Base-by-base conservation (phyloP, 1,139 yeast species). In the Suhomyces guaymorum region DNA sequence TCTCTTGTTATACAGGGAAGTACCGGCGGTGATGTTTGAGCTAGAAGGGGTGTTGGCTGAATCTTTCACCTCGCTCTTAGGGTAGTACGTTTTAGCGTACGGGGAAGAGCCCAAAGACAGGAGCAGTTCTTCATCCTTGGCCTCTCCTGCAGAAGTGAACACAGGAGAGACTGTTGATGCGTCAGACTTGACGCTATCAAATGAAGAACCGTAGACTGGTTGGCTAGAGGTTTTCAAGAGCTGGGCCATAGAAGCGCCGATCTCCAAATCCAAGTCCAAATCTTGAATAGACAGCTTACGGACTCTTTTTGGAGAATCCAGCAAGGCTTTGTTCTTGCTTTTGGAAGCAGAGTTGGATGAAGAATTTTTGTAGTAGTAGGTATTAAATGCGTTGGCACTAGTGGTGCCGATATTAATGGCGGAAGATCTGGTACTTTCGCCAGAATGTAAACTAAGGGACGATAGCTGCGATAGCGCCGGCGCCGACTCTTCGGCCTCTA, bases 221-320 rank as follows among this genome's bases (percentile, higher is more conserved):
- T 27, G 28, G n/a, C 19, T 24, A 19, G 34, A 24, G 10, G 35
- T 20, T 12, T 31, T 33, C 35, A 73, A 56, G 16, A 73, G 55
- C 37, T 51, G 57, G 4, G 78, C 78, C 70, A 71, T 63, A 27
- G 70, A 65, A 12, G 61, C 65, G 20, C 69, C 75, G 32, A 73
- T 71, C 40, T 72, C 75, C 30, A 70, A 47, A 34, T 67, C 74
- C 35, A 66, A 52, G 30, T 60, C 61, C 36, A 47, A 34, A 27
- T 33, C 39, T 7, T 42, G 35, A 15, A 36, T 22, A 26, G 38
- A 30, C n/a, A 15, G 24, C 15, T 37, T 33, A 12, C 41, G 36
- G 6, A 34, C 4, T 15, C 28, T 26, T 15, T 36, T 38, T 10
- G 42, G 41, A 16, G 42, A 38, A 9, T 35, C 24, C 5, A 31